A percentile compares a stretch with the other conserved stretches of the same genome.
Evolutionary conservation across 257 asterid species (phyloP).

Genomic region (Oldenlandia corymbosa): DNA sequence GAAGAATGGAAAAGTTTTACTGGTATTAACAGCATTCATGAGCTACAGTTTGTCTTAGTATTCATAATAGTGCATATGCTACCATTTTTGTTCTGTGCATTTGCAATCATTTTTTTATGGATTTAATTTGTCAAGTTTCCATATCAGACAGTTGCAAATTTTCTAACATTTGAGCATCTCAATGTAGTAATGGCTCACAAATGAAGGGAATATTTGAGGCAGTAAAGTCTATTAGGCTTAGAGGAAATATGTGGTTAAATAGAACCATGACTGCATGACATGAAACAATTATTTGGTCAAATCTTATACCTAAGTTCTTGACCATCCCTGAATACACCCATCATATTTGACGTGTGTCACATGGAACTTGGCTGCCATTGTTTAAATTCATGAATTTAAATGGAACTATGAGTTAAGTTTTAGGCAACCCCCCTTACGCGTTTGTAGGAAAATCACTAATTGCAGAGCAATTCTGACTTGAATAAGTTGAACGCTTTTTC

Average conservation of each 20-base stretch:
- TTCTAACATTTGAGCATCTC: not conserved
- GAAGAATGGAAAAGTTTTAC: slow-evolving; percentile 96
- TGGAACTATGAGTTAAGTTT: not conserved
- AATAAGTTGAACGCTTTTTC: too few species aligned
- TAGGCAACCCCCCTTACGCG: not conserved
- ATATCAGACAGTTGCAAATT: not conserved
- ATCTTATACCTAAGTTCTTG: not conserved
- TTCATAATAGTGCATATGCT: not conserved
- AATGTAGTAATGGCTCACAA: not conserved
- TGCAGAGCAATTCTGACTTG: too few species aligned
- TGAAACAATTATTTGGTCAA: not conserved
- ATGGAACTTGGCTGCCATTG: not conserved
- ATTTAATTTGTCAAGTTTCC: slow-evolving; percentile 2
- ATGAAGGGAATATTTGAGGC: not conserved
- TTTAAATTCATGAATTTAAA: not conserved
- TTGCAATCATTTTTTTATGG: not conserved
- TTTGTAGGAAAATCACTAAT: not conserved
- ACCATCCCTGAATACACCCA: not conserved
- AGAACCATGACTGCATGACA: not conserved
- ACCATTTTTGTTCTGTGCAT: not conserved
- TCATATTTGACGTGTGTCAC: not conserved
- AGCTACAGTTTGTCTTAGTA: not conserved
- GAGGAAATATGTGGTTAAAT: not conserved
- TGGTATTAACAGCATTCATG: slow-evolving; percentile 37
- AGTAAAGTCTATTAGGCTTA: not conserved